Percentiles rank a stretch among this genome's conserved stretches.
phyloP scores from a whole-genome alignment of 2,329 filamentous ascomycete genomes.

The Verticillium albo-atrum region DNA sequence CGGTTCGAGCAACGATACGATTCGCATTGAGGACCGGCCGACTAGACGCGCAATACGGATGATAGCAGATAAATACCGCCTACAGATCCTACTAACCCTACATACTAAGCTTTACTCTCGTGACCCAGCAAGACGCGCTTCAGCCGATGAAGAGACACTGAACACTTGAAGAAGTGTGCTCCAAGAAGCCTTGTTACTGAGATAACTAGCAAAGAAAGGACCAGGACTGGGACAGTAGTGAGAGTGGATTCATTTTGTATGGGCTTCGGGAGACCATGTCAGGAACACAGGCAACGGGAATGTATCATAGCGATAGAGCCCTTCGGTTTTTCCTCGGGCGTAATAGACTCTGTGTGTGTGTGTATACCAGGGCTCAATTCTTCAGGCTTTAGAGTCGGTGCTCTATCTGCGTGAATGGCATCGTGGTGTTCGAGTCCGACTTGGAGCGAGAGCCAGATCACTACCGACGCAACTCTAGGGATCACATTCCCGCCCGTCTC shows the following conservation, averaged over 20 bases:
- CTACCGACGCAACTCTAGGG: constrained; percentile 32
- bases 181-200: background rate
- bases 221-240: background rate
- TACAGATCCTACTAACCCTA: background rate
- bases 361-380: no score
- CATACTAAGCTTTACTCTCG: background rate
- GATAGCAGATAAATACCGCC: background rate
- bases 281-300: background rate
- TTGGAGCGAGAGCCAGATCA: no score
- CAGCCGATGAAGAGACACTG: background rate
- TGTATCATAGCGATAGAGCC: background rate
- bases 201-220: background rate
- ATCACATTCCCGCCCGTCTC: constrained; percentile 45
- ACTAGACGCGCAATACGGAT: constrained; percentile 9
- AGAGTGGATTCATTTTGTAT: background rate
- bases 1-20: constrained; percentile 21
- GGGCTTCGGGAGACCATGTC: background rate
- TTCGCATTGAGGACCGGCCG: constrained; percentile 21
- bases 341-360: background rate
- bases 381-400: no score
- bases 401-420: no score
- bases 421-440: no score
- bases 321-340: background rate
- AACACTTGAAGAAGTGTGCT: background rate
- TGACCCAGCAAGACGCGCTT: background rate